Percentiles rank a stretch among this genome's conserved stretches.
These are phyloP conservation scores for Chenopodium suecicum DNA, from an alignment of 148 eudicot species.

Conservation along the genomic window DNA sequence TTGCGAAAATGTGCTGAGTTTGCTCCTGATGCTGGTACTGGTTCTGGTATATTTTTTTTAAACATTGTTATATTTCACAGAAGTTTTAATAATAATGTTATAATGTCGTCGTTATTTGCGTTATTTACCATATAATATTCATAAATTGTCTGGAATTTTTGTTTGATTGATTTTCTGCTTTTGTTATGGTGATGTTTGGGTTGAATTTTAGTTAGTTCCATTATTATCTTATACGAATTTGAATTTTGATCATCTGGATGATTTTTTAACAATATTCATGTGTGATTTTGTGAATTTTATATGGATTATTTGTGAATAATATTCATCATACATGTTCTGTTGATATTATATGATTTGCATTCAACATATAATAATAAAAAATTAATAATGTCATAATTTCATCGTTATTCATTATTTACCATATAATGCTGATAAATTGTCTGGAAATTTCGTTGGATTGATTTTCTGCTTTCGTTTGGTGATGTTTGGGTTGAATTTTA, in stretches of 20 bases:
- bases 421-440: no score
- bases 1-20: not conserved
- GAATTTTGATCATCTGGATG: no score
- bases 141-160: no score
- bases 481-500: not conserved
- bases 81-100: no score
- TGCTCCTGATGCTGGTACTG: not conserved
- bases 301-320: not conserved
- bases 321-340: not conserved
- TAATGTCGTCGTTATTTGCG: no score
- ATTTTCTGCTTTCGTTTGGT: not conserved
- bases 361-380: no score
- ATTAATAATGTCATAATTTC: no score
- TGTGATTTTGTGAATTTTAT: not conserved
- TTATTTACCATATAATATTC: no score
- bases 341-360: not conserved
- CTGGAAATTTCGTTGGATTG: not conserved
- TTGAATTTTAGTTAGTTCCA: not conserved
- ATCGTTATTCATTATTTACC: no score
- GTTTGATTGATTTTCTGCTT: not conserved
- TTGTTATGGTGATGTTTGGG: not conserved
- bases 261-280: no score
- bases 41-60: not conserved
- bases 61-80: no score
- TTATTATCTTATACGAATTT: no score